Evolutionary conservation across 306 rosid genomes (phyloP).

Genomic region (Bauhinia variegata): DNA sequence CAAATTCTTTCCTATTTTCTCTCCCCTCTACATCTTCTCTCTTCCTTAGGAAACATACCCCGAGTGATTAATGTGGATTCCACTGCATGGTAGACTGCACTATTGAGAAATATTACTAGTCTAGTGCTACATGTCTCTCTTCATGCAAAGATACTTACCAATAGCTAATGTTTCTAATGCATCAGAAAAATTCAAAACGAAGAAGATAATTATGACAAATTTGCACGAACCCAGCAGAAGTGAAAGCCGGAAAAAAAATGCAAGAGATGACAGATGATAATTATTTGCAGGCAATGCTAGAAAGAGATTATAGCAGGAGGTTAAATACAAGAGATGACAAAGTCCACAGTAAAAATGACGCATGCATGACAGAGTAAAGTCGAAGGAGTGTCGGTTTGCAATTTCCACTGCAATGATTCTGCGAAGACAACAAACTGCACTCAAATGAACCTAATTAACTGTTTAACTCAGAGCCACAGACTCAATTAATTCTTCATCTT

Average conservation of each 20-base stretch:
- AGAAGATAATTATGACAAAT: slow-evolving; percentile 4
- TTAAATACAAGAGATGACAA: slow-evolving; percentile 32
- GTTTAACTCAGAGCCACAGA: slow-evolving; percentile 8
- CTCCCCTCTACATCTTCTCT: no score
- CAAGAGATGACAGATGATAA: slow-evolving; percentile 3
- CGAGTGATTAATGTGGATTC: background rate
- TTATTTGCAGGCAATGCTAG: slow-evolving; percentile 20
- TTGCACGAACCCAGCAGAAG: background rate
- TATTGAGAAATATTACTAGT: slow-evolving; percentile 25
- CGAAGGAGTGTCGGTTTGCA: slow-evolving; percentile 22
- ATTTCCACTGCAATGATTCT: slow-evolving; percentile 21
- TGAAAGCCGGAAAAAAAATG: background rate
- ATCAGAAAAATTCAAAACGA: background rate
- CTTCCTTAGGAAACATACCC: no score
- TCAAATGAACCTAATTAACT: slow-evolving; percentile 32
- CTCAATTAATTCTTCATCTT: slow-evolving; percentile 24
- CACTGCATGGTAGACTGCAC: slow-evolving; percentile 22
- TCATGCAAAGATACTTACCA: slow-evolving; percentile 26
- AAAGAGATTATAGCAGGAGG: background rate
- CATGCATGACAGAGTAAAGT: slow-evolving; percentile 29
- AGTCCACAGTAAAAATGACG: slow-evolving; percentile 24
- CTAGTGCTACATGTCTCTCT: slow-evolving; percentile 29
- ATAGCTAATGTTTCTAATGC: slow-evolving; percentile 5
- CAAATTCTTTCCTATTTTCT: no score
- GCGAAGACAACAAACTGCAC: slow-evolving; percentile 12